Conservation (phyloP, 2,329 filamentous ascomycete species). For the Sporothrix protearum region DNA sequence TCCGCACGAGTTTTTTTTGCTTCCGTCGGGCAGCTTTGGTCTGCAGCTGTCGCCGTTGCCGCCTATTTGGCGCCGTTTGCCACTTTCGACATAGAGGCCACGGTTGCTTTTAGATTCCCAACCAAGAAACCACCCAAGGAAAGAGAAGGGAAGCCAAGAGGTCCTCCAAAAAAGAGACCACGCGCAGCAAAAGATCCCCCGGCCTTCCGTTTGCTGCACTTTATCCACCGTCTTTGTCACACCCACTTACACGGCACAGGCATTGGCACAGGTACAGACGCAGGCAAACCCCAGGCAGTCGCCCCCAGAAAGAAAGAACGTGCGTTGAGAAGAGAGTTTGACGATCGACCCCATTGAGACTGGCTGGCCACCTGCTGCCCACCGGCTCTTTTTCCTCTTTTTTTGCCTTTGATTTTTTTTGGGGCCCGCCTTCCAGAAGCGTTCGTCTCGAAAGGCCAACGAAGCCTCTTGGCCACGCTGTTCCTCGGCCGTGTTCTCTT, state of each 20-base stretch:
- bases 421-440: not conserved
- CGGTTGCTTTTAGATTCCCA: slow-evolving; percentile 23
- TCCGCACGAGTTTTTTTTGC: not conserved
- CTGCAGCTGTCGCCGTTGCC: slow-evolving; percentile 12
- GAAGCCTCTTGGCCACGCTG: slow-evolving; percentile 14
- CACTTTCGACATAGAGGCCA: slow-evolving; percentile 19
- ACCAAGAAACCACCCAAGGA: not conserved
- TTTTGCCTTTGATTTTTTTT: not conserved
- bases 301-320: not conserved
- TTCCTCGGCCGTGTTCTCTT: slow-evolving; percentile 9
- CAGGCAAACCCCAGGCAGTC: slow-evolving; percentile 12
- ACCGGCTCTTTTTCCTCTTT: not conserved
- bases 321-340: slow-evolving; percentile 11
- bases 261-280: no score
- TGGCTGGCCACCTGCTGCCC: slow-evolving; percentile 10
- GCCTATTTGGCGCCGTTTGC: slow-evolving; percentile 20
- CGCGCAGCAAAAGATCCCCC: not conserved
- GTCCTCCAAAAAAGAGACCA: slow-evolving; percentile 9
- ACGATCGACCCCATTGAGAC: slow-evolving; percentile 13
- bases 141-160: slow-evolving; percentile 8
- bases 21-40: not conserved
- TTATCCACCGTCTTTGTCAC: slow-evolving; percentile 6
- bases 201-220: not conserved
- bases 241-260: slow-evolving; percentile 21
- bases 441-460: slow-evolving; percentile 22